Evolutionary conservation across 2,329 filamentous ascomycete species (phyloP), one percentile per base, ranked within the genome.

Genomic region (Helicocarpus griseus): DNA sequence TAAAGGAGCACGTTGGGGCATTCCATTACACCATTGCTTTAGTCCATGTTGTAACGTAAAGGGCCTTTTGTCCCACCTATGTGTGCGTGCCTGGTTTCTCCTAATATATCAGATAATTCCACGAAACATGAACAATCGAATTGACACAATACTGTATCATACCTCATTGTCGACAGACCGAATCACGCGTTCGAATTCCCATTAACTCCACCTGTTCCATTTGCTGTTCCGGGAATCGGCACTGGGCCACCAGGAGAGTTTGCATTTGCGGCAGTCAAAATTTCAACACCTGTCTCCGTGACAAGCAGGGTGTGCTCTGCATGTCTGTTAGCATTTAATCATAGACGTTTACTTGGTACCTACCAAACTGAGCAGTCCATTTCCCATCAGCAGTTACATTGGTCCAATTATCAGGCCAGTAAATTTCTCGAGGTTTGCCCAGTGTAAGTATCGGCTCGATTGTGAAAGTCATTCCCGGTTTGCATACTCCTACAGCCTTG

Each of bases 371-470:
- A n/a, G 90, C 90, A 13, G 89, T 91, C 65, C 79, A 77, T 71
- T 86, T 87, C 39, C 90, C 90, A 65, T 96, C 90, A 54, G 83
- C 79, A 0, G 90, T 96, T 2, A 86, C 86, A 68, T 87, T 93
- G 0, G 90, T 96, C 90, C 90, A 96, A 71, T 95, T 87, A 67
- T 96, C 90, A 0, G 90, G 90, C 90, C 90, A 96, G 1, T 88
- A 95, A 65, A 89, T 83, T 63, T 95, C 90, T 57, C 80, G 80
- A 66, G 90, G 85, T 57, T 84, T 87, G 43, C 90, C 90, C 52
- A 95, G 68, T 11, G 87, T 86, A 63, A 96, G 86, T 87, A 96
- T 96, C 21, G 90, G 90, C 72, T 96, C 90, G 56, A 96, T 95
- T 0, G 90, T 96, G 63, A 96, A 96, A 47, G 88, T 93, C 88